These are phyloP conservation scores for Lizonia empirigonia DNA, from an alignment of 2,329 filamentous ascomycete species.

Conservation along the genomic window DNA sequence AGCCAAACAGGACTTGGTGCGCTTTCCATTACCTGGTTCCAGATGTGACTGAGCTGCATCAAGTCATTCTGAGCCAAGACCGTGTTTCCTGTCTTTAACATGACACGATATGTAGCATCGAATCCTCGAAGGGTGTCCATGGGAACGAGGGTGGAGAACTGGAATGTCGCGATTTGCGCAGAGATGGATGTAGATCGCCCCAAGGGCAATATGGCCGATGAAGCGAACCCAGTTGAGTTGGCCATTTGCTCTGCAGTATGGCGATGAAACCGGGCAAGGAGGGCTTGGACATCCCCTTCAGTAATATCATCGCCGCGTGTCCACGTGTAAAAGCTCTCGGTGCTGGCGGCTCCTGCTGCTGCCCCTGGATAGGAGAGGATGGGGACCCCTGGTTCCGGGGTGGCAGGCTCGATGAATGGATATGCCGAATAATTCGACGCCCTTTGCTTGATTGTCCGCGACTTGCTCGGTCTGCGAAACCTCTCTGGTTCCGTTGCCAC, in stretches of 20 bases:
- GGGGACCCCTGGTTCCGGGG: no score
- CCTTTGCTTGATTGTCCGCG: no score
- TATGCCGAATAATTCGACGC: no score
- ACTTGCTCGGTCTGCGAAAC: no score
- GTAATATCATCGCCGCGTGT: no score
- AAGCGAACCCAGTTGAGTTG: neutral
- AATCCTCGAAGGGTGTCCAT: neutral
- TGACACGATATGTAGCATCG: neutral
- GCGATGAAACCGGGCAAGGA: neutral
- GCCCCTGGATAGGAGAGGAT: no score
- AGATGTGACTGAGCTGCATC: neutral
- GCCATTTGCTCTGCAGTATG: neutral
- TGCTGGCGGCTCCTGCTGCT: no score
- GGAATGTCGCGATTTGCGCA: neutral
- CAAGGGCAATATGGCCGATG: neutral
- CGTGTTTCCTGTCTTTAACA: neutral
- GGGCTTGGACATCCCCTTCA: neutral
- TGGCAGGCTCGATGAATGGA: no score
- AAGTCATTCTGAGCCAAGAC: neutral
- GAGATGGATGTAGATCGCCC: neutral
- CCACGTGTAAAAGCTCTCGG: no score
- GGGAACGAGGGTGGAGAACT: neutral
- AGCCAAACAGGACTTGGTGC: neutral
- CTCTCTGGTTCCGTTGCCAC: neutral
- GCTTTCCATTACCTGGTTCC: neutral